These are phyloP conservation scores for Chernovozyma aurita DNA, from an alignment of 1,139 yeast genomes.

Conservation along the genomic window DNA sequence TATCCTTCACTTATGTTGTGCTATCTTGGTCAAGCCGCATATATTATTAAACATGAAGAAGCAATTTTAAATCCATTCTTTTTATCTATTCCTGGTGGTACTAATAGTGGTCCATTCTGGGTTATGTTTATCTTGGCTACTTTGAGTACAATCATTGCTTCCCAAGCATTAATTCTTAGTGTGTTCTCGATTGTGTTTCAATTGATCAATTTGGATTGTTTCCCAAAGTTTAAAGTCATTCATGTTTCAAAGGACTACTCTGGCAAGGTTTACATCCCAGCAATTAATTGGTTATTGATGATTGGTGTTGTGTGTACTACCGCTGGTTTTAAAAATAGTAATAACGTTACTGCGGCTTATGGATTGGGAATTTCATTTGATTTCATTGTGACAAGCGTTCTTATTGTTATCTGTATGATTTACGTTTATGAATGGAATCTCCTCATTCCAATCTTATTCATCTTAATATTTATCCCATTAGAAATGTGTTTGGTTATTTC, in stretches of 20 bases:
- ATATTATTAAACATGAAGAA: constrained; percentile 36
- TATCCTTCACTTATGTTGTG: constrained; percentile 48
- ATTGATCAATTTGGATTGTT: constrained; percentile 48
- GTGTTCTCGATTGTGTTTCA: constrained; percentile 51
- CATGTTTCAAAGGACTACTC: constrained; percentile 40
- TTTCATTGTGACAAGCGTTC: constrained; percentile 45
- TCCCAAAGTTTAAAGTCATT: constrained; percentile 43
- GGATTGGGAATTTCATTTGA: constrained; percentile 57
- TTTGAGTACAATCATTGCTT: constrained; percentile 52
- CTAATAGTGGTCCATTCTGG: constrained; percentile 45
- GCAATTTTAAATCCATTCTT: constrained; percentile 41
- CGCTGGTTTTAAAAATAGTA: constrained; percentile 48
- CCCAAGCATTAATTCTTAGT: constrained; percentile 55
- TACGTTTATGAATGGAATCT: constrained; percentile 40
- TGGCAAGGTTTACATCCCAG: constrained; percentile 51
- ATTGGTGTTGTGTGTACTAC: constrained; percentile 46
- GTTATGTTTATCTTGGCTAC: constrained; percentile 50
- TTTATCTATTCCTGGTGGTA: constrained; percentile 48
- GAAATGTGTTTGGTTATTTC: constrained; percentile 44
- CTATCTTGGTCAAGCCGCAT: constrained; percentile 59
- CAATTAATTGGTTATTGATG: constrained; percentile 45
- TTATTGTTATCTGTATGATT: constrained; percentile 42
- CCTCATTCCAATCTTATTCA: constrained; percentile 28
- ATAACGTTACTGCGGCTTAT: constrained; percentile 54
- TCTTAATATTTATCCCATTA: constrained; percentile 40